Base-by-base conservation (phyloP, 257 asterid species). In the Knoxia roxburghii region DNA sequence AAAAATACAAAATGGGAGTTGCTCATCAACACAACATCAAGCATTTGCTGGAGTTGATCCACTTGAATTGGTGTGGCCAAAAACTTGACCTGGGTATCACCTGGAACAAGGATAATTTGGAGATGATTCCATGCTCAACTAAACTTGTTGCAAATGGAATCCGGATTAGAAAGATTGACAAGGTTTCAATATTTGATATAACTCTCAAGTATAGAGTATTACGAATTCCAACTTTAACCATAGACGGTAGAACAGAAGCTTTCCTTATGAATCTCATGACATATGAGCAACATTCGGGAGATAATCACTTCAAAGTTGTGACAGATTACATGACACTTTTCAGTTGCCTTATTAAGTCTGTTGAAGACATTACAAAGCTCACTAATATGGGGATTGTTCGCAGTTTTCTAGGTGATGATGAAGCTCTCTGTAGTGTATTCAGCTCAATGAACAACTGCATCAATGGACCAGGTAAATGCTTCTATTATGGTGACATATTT, bases 321-420 rank as follows among this genome's bases (percentile, higher is more conserved):
- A 55, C 20, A 13, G 61, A 55, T 23, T 76, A 52, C 2, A 20
- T 14, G 20, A 10, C 15, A 1, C 63, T 76, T 2, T 51, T 76
- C 63, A 30, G 56, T 29, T 27, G 24, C 37, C 69, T 76, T 15
- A 64, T 76, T 2, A 37, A 71, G 39, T 70, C 76, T 21, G 50
- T 18, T 0, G 67, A 37, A 50, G 76, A 76, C 51, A 68, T 71
- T 5, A 9, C 26, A 20, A 35, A 51, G 23, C 57, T 76, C 23
- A 21, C 70, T 4, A 8, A 5, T 0, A 32, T 5, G 4, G 68
- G 70, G n/a, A 69, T 77, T 7, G 10, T 73, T 21, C 8, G 0
- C 0, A 69, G 50, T 12, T 11, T 24, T 10, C 1, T 65, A 4
- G 74, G 72, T 0, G 62, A 61, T 1, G 67, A 73, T 43, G 55